Conservation (phyloP, 2,329 filamentous ascomycete species). For the Xylaria multiplex region DNA sequence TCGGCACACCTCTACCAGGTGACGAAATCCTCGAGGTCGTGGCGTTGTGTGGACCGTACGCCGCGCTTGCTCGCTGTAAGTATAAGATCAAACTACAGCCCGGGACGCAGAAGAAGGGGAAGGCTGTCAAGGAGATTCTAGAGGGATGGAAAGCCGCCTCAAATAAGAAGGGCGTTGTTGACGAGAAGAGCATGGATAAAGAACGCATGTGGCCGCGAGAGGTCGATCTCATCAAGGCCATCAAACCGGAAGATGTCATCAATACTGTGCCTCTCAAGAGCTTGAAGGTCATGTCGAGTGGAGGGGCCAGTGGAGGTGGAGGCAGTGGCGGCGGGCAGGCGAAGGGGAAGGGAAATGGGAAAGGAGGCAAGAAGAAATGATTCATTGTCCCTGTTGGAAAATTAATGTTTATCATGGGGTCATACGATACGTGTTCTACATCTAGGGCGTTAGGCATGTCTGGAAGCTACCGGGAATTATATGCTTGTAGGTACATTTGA, state of each 20-base stretch:
- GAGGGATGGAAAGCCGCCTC: conserved; percentile 79
- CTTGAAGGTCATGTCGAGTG: conserved; percentile 79
- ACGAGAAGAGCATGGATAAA: conserved; percentile 68
- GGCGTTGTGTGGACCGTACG: conserved; percentile 73
- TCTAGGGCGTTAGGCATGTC: neutral
- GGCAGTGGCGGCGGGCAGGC: conserved; percentile 41
- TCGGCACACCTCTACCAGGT: conserved; percentile 80
- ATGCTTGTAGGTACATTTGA: neutral
- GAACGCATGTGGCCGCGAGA: conserved; percentile 88
- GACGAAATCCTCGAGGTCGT: conserved; percentile 81
- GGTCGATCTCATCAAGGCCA: conserved; percentile 81
- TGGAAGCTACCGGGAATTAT: neutral
- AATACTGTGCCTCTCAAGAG: conserved; percentile 84
- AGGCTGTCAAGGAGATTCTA: conserved; percentile 91
- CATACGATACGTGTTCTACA: neutral
- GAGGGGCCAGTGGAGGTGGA: conserved; percentile 57
- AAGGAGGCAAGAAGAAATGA: conserved; percentile 55
- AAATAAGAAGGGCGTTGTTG: conserved; percentile 65
- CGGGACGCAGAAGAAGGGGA: conserved; percentile 89
- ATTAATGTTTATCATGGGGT: neutral
- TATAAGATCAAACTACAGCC: conserved; percentile 97
- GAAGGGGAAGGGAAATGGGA: conserved; percentile 51
- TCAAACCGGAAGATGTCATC: conserved; percentile 84
- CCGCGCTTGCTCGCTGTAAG: conserved; percentile 75
- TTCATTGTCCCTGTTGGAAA: neutral